Conservation (phyloP, 257 asterid genomes). For the Salvia miltiorrhiza region DNA sequence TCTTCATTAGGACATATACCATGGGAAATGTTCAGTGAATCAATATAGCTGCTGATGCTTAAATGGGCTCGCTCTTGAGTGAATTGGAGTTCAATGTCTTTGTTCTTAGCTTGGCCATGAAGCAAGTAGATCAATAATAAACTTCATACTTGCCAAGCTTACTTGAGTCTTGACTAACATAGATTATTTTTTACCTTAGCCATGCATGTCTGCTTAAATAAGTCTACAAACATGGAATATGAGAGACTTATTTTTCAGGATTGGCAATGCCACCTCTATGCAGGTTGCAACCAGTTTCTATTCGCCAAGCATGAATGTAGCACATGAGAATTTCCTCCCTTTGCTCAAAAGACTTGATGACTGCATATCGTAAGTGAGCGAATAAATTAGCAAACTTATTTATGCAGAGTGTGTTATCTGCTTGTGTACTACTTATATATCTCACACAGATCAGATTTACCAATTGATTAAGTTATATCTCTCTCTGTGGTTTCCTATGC, state of each 20-base stretch:
- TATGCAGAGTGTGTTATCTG: conserved; percentile 10
- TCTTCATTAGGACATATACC: neutral
- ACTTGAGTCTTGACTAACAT: conserved; percentile 17
- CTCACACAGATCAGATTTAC: conserved; percentile 4
- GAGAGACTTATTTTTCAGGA: conserved; percentile 19
- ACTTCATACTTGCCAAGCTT: neutral
- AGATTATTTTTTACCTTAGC: neutral
- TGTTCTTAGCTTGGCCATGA: conserved; percentile 6
- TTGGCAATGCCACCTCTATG: conserved; percentile 32
- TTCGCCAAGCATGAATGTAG: conserved; percentile 85
- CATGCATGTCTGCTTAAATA: neutral
- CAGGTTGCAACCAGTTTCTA: conserved; percentile 97
- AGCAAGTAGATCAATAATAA: neutral
- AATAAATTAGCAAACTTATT: conserved; percentile 6
- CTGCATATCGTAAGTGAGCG: conserved; percentile 80
- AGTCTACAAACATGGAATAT: neutral
- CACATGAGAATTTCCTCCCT: conserved; percentile 78
- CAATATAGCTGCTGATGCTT: neutral
- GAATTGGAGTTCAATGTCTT: neutral
- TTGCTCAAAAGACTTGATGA: conserved; percentile 91
- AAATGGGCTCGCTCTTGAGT: conserved; percentile 10
- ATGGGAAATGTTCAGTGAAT: too few species aligned
- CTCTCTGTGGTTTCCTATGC: conserved; percentile 9
- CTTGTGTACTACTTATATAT: conserved; percentile 12
- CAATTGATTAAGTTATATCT: neutral